Evolutionary conservation across 441 rosid species (phyloP), one percentile per base, ranked within the genome.

Genomic region (Gossypium davidsonii): DNA sequence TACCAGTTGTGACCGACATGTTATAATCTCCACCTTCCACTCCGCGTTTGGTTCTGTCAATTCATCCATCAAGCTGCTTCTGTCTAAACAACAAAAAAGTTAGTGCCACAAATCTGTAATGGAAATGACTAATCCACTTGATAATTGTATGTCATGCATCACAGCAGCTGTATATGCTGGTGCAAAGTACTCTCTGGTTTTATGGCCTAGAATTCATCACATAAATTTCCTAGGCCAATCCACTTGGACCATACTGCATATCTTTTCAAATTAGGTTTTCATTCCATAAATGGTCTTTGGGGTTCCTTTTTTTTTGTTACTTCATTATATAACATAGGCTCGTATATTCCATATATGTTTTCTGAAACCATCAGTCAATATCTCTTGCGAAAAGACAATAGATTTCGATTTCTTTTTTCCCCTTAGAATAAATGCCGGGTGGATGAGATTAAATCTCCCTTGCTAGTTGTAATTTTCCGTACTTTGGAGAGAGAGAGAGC

Each of bases 1-100:
- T 49, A 52, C 74, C 78, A 66, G 73, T 72, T 42, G 74, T 71
- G 71, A 75, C 80, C 37, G 75, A 76, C 76, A 20, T 60, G 58
- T 68, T 57, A 57, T 21, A 18, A 55, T 2, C 46, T 58, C 25
- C 63, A 6, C 53, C 62, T 67, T 71, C 62, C 73, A 10, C 34
- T 72, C 39, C 17, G 18, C 25, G 34, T 65, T 65, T 48, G 59
- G 18, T 52, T 52, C 31, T 63, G 63, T 63, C 44, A 57, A 37
- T 57, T 34, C 28, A 39, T 6, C 11, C 28, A 52, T 28, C 44
- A 20, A 20, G n/a, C 3, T 71, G 7, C 3, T 71, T 66, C 39
- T 25, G 75, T 10, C 18, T 34, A 17, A 46, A 66, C 31, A n/a
- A 7, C n/a, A 18, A 23, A 26, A 23, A 6, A 12, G 37, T 67